Conservation (phyloP, 2,329 filamentous ascomycete species). For the Coniochaeta sp. region DNA sequence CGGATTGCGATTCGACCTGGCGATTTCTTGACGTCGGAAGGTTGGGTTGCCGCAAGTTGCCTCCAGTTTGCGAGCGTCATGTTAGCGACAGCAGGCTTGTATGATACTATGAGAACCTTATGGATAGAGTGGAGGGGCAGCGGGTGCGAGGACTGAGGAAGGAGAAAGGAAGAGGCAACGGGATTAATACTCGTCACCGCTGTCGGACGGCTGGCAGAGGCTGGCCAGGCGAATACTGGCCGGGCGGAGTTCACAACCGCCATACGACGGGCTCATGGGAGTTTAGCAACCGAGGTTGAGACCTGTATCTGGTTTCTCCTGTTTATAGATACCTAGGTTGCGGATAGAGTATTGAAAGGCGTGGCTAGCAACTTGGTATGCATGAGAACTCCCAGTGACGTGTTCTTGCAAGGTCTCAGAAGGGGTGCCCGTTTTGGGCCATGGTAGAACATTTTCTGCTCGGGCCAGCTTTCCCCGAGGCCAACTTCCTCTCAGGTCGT, state of each 20-base stretch:
- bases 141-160: not conserved
- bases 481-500: not conserved
- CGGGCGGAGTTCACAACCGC: too few species aligned
- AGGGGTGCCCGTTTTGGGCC: too few species aligned
- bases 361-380: too few species aligned
- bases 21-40: not conserved
- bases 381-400: too few species aligned
- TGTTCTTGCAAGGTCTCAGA: too few species aligned
- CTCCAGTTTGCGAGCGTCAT: not conserved
- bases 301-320: too few species aligned
- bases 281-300: too few species aligned
- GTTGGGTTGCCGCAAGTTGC: not conserved
- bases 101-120: not conserved
- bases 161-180: not conserved
- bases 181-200: not conserved
- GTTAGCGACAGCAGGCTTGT: not conserved
- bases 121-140: not conserved
- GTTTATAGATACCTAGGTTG: too few species aligned
- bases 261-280: too few species aligned
- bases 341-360: too few species aligned
- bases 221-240: not conserved
- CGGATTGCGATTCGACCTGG: not conserved
- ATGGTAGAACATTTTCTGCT: too few species aligned
- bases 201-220: not conserved
- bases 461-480: not conserved